phyloP scores from a whole-genome alignment of 2,329 filamentous ascomycete species.

The Aureobasidium lini region DNA sequence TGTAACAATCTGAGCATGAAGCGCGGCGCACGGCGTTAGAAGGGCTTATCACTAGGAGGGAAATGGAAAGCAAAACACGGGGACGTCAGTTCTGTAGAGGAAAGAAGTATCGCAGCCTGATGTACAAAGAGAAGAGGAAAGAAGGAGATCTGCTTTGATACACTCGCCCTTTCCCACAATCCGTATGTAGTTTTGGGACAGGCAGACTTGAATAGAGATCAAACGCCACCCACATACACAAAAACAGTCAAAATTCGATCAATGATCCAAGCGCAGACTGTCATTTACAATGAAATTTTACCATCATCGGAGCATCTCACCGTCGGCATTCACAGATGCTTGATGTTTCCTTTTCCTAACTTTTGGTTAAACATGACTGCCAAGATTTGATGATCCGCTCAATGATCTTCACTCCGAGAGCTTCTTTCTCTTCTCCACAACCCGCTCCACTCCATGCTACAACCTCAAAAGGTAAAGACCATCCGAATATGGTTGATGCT shows the following conservation, averaged over 20 bases:
- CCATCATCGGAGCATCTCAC: too few species aligned
- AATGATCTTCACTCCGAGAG: too few species aligned
- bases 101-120: neutral
- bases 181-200: neutral
- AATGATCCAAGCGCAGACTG: neutral
- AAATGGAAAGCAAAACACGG: neutral
- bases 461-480: too few species aligned
- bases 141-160: neutral
- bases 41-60: neutral
- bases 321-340: too few species aligned
- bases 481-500: too few species aligned
- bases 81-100: neutral
- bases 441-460: too few species aligned
- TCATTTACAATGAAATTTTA: too few species aligned
- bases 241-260: neutral
- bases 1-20: neutral
- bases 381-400: too few species aligned
- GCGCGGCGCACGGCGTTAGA: slow-evolving; percentile 14
- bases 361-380: too few species aligned
- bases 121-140: neutral
- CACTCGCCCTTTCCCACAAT: neutral
- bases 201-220: neutral
- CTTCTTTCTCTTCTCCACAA: too few species aligned
- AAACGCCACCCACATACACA: too few species aligned
- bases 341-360: too few species aligned